Evolutionary conservation across 306 rosid species (phyloP).

Genomic region (Fragaria ananassa): DNA sequence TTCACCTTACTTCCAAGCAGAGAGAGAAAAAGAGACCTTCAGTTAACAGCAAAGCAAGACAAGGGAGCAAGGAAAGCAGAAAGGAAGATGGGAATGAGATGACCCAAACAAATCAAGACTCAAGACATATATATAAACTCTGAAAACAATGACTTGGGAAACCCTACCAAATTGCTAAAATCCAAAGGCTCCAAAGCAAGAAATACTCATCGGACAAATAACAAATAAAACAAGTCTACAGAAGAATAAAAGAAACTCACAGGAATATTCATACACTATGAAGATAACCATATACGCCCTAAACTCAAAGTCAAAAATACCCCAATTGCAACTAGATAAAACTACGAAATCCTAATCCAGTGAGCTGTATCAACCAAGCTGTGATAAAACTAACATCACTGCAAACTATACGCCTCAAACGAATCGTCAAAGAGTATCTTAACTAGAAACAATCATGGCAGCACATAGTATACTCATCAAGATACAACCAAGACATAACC

Average conservation of each 20-base stretch:
- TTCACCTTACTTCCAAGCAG: conserved; percentile 3
- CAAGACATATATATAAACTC: conserved; percentile 3
- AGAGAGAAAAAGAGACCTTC: conserved; percentile 17
- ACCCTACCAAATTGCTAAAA: background rate
- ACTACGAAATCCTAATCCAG: background rate
- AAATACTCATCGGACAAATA: background rate
- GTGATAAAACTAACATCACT: background rate
- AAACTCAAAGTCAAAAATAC: background rate
- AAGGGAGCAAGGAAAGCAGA: conserved; percentile 10
- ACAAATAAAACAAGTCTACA: background rate
- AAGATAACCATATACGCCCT: background rate
- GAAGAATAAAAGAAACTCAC: background rate
- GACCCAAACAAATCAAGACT: background rate
- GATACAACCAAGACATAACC: background rate
- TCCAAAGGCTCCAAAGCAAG: background rate
- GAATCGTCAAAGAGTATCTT: conserved; percentile 14
- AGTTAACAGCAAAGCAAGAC: background rate
- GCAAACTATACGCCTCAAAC: conserved; percentile 7
- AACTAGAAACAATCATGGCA: background rate
- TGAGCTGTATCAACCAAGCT: conserved; percentile 6
- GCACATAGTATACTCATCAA: background rate
- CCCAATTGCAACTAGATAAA: background rate
- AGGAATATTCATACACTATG: background rate
- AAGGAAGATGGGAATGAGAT: conserved; percentile 13
- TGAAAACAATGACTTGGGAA: background rate